Base-by-base conservation (phyloP, 148 eudicot genomes). In the Cornus florida region DNA sequence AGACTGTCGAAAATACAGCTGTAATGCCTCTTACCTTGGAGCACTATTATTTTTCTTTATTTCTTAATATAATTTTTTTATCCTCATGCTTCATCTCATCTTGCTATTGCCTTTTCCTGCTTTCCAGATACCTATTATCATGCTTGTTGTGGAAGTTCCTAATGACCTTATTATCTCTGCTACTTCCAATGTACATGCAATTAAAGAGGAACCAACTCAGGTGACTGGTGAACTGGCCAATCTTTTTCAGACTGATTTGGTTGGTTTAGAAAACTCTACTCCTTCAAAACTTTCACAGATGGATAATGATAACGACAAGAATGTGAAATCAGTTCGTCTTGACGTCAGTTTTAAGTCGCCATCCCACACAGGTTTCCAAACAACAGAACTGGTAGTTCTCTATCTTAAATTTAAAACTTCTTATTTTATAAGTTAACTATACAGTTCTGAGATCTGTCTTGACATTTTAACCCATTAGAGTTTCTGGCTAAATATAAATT, bases 71-170 rank as follows among this genome's bases (percentile, higher is more conserved):
- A 56, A 32, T 59, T 59, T 73, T 56, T 81, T 59, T 33, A 71
- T 46, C 28, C 24, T 68, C 71, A 28, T 70, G 33, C 48, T 22
- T 32, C 78, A 43, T 43, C 38, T 70, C 73, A 67, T 59, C 60
- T 72, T 65, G 28, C 46, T 76, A 11, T 53, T 59, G 60, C 70
- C 57, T 72, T 79, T 28, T 72, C 31, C 33, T 53, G 67, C 64
- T 71, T 78, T 89, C 74, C 79, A 94, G 98, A 93, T 95, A 82
- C 99, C 99, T 19, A 89, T 93, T 74, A 95, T 95, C 89, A 95
- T 93, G 99, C 97, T 95, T 83, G 93, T 92, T 87, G 97, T 91
- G 86, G 99, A 95, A 84, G 99, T 93, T 83, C 99, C 99, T 56
- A 87, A 73, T 78, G 97, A 93, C 79, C 76, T 90, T 46, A 82